Base-by-base conservation (phyloP, 257 asterid genomes). In the Galeopsis tetrahit region DNA sequence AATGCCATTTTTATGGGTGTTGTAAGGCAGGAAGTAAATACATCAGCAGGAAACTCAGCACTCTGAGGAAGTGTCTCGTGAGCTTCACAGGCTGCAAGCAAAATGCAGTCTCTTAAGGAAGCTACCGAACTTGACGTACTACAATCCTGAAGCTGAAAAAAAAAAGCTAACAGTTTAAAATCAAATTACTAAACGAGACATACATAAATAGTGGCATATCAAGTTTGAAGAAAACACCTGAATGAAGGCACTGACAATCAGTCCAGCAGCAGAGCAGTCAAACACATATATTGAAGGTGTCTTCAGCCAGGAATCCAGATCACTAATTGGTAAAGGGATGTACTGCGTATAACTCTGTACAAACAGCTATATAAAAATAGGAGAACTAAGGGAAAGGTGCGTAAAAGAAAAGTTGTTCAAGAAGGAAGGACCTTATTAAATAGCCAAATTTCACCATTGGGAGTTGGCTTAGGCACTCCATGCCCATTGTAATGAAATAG, bases 251-350 rank as follows among this genome's bases (percentile, higher is more conserved):
- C 80, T 92, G 76, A 95, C 87, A 84, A 95, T 85, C 84, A 89
- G 76, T 76, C 98, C 99, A 69, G 99, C 99, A 39, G 99, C 98
- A 66, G 99, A 92, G 90, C 98, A 95, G 79, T 95, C 99, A 82
- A 95, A 92, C 64, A 92, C 99, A 81, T 92, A 95, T 77, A 92
- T 92, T 8, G 99, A 95, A 11, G 99, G 99, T 7, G 98, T 90
- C 84, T 84, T 86, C 90, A 95, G 79, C 99, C 99, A 95, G 66
- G 96, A 88, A 85, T 95, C 99, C 78, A 95, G 83, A 73, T 95
- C 99, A 46, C 87, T 85, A 52, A 92, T 79, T 14, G 98, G 89
- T 86, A 92, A 83, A 21, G 98, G 99, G 68, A 95, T 95, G 84
- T 95, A 95, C 77, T 95, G 99, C 0, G 99, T 95, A 74, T 92